Conservation (phyloP, 2,329 filamentous ascomycete species). For the Botrytis medusae region DNA sequence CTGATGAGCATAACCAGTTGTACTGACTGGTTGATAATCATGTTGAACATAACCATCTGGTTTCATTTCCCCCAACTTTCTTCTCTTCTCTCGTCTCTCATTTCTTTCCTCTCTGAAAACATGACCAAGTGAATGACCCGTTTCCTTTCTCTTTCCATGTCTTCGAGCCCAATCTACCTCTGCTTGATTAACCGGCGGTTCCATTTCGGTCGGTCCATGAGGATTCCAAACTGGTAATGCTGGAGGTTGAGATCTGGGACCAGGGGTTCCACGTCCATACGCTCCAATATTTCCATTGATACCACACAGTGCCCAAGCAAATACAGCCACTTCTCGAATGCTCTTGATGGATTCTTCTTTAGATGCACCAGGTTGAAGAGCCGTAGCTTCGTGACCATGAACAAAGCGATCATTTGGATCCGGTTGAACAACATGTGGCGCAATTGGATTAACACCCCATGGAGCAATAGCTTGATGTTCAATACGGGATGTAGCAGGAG, state of each 20-base stretch:
- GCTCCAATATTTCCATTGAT: slow-evolving; percentile 74
- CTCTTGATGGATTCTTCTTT: slow-evolving; percentile 63
- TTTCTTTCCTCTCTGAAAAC: slow-evolving; percentile 18
- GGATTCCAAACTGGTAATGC: slow-evolving; percentile 61
- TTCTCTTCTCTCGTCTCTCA: slow-evolving; percentile 25
- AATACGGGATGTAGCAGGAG: slow-evolving; percentile 64
- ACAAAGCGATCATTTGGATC: slow-evolving; percentile 48
- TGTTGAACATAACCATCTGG: background rate
- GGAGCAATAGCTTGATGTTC: slow-evolving; percentile 63
- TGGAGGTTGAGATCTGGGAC: slow-evolving; percentile 61
- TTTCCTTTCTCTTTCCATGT: slow-evolving; percentile 9
- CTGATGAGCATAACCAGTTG: background rate
- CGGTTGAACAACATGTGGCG: slow-evolving; percentile 40
- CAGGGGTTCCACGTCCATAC: slow-evolving; percentile 61
- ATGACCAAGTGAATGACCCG: slow-evolving; percentile 15
- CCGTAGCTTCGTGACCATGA: slow-evolving; percentile 43
- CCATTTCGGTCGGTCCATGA: slow-evolving; percentile 35
- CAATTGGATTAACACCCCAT: slow-evolving; percentile 70
- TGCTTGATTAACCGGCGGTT: slow-evolving; percentile 43
- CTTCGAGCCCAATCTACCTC: slow-evolving; percentile 27
- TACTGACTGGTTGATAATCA: background rate
- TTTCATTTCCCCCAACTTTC: background rate
- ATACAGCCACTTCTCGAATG: slow-evolving; percentile 83
- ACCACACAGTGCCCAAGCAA: slow-evolving; percentile 78
- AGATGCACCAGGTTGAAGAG: slow-evolving; percentile 52